Evolutionary conservation across 352 stramenopile genomes (phyloP), one percentile per base, ranked within the genome.

Genomic region (Pythium sukuiense): DNA sequence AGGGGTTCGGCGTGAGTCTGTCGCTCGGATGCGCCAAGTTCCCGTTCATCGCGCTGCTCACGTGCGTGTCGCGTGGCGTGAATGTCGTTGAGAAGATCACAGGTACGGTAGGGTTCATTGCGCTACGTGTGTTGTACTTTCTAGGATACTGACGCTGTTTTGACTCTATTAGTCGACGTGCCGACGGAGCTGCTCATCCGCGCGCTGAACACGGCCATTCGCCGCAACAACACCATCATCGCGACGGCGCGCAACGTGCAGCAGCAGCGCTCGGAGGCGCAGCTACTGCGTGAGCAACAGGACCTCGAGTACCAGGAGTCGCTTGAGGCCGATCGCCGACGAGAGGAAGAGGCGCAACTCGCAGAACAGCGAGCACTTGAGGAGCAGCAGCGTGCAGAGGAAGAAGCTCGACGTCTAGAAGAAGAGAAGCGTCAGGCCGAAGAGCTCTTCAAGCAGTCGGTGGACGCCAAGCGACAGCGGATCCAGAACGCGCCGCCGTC

Each of bases 241-340:
- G 63, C 76, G 11, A 77, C 87, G 2, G 81, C 83, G 30, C 87
- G 87, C n/a, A 76, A 86, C 60, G 43, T 90, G 30, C 81, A 83
- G 3, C 84, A 90, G 53, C 86, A 92, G 61, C 77, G 79, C 26
- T 83, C 83, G 56, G 92, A 98, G 72, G 81, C 94, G 54, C 77
- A 89, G 54, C 73, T 93, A 33, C 73, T 99, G 5, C 87, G 95
- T 1, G 81, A 97, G 63, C 90, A 98, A 65, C 95, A 99, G 72
- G 93, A 99, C 79, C 69, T 66, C 29, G 95, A 98, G 75, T 98
- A 98, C 65, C 85, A 97, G 69, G 83, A 97, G 68, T 92, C 95
- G 6, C 77, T 98, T 7, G 80, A 85, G 50, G 91, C 90, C 9
- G 95, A 98, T 76, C 91, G 95, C 55, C 77, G 84, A 64, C 83